Conservation (phyloP, 257 asterid species). For the Verbascum thapsus region DNA sequence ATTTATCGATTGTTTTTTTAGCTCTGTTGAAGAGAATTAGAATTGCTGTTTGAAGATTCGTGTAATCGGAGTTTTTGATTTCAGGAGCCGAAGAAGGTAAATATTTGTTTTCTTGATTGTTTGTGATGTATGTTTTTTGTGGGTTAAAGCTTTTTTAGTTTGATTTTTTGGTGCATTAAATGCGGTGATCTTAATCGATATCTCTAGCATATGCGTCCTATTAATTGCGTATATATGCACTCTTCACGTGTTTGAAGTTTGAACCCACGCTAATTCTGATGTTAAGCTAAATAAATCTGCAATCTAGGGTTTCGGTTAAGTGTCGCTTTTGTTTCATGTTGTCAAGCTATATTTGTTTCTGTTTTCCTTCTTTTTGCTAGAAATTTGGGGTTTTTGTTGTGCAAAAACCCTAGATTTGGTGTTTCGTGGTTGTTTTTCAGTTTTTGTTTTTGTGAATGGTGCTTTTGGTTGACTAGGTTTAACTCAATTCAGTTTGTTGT, state of each 20-base stretch:
- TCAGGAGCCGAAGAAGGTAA: slow-evolving; percentile 29
- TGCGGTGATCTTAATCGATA: slow-evolving; percentile 21
- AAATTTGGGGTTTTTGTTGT: slow-evolving; percentile 2
- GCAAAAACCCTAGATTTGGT: slow-evolving; percentile 27
- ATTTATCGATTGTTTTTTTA: slow-evolving; percentile 9
- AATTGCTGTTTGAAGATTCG: neutral
- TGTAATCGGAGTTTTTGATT: slow-evolving; percentile 2
- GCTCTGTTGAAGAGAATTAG: neutral
- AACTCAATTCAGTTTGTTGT: slow-evolving; percentile 21
- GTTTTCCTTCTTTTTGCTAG: neutral
- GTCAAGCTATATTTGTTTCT: neutral
- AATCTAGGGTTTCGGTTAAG: slow-evolving; percentile 36
- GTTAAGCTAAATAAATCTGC: slow-evolving; percentile 8
- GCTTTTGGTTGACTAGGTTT: neutral
- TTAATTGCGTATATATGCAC: slow-evolving; percentile 22
- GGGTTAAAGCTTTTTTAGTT: slow-evolving; percentile 12
- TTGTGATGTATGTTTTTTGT: neutral
- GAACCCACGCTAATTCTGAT: slow-evolving; percentile 6
- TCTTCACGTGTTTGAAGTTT: slow-evolving; percentile 22
- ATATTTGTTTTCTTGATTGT: slow-evolving; percentile 20
- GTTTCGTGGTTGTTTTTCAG: neutral
- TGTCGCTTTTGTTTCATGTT: neutral
- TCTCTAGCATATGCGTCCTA: slow-evolving; percentile 24
- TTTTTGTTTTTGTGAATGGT: neutral
- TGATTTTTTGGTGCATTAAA: slow-evolving; percentile 33